Base-by-base conservation (phyloP, 1,284 basidiomycete genomes). In the Malassezia yamatoensis region DNA sequence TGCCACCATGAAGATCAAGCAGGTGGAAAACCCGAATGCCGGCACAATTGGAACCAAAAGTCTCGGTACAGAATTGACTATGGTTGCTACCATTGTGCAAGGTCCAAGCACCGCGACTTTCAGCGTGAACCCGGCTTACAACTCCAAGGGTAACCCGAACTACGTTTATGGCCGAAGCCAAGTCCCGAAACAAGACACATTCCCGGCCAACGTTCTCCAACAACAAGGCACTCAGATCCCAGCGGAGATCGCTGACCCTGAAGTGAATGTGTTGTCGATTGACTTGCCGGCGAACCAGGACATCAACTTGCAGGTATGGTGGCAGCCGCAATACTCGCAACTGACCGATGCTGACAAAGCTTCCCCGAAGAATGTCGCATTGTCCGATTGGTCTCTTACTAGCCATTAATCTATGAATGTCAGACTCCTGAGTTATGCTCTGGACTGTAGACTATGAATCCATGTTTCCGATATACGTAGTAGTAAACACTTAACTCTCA, bases 241-340 rank as follows among this genome's bases (percentile, higher is more conserved):
- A 6, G 38, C 55, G n/a, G 55, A 58, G 38, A 49, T 58, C 11
- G 10, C 37, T 13, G 55, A 58, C n/a, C 35, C 35, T 5, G 84
- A 82, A 21, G 86, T 90, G 49, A 85, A 81, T 9, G 88, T 93
- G 15, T 78, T 98, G 44, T 80, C 80, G 64, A 85, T 96, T 73
- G 79, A 79, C 61, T 72, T 94, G 10, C 47, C 49, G 39, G 62
- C 62, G 18, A 53, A 62, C 24, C 44, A 52, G 45, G 59, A 53
- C 40, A 58, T 86, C 75, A 87, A 65, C 32, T 51, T 76, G 24
- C 58, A 69, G 55, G 73, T 75, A 10, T 37, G 70, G 32, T 76
- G 72, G 69, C 75, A 72, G 62, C 75, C 74, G 16, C 64, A 74
- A 65, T 70, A 66, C 61, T 42, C 51, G 39, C 49, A 63, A 35